Base-by-base conservation (phyloP, 2,329 filamentous ascomycete species). In the Trichoderma hamatum region DNA sequence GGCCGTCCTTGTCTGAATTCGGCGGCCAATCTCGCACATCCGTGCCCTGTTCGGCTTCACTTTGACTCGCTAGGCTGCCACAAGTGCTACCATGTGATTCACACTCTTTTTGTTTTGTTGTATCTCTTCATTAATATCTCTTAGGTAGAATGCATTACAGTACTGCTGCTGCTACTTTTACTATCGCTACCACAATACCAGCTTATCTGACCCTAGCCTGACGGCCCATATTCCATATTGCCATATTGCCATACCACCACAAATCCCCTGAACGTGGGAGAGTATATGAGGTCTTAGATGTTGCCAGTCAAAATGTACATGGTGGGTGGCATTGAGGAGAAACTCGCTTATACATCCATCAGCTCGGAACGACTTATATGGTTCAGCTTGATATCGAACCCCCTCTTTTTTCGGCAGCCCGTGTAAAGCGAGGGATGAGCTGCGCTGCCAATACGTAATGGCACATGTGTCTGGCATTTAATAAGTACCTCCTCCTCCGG, bases 71-170 rank as follows among this genome's bases (percentile, higher is more conserved):
- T 66, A 58, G 54, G 52, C 51, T 46, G 49, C 62, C 62, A 56
- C 62, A 36, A 36, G 63, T 66, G 26, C 21, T 49, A 49, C 63
- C 63, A 66, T 66, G 63, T 66, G 63, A 59, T 66, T 66, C 36
- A 56, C 28, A n/a, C 30, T 65, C 21, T 13, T 32, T 34, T 36
- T 63, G 13, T 24, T 14, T 21, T 5, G 21, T 34, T 28, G 0
- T 11, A n/a, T 14, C 28, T 52, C 3, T 9, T 36, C 26, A 26
- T 24, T 21, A 19, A 19, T 32, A 21, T 54, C 49, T 36, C 14
- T 34, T 28, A 30, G 9, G 30, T 30, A 30, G 30, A 5, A 3
- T 30, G 30, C 4, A 30, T 7, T 30, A 30, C n/a, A n/a, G 34
- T 16, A 16, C 34, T 36, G 34, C 34, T 36, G 34, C 34, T 16